Base-by-base conservation (phyloP, 441 rosid species). In the Hura crepitans region DNA sequence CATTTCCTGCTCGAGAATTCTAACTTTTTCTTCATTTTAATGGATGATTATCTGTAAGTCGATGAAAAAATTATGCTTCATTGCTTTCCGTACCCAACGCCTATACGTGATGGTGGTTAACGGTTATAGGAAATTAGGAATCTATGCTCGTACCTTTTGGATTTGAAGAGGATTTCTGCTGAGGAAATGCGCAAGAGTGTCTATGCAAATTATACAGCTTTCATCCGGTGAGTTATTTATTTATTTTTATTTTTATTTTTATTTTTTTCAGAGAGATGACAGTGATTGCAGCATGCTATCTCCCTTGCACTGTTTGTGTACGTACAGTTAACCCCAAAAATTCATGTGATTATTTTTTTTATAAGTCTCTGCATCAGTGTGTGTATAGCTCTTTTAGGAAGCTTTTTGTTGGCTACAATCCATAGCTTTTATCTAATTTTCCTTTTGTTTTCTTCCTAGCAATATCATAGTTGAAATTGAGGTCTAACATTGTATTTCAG, bases 181-280 rank as follows among this genome's bases (percentile, higher is more conserved):
- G 99, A 96, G 75, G 99, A 93, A 85, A 93, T 96, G 99, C 87
- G 99, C 18, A 90, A 82, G 77, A 96, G 98, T 75, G 99, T 96
- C 9, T 96, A 91, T 78, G 99, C 99, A 62, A 96, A 96, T 77
- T 96, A 93, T 72, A 69, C 99, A 9, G 97, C 99, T 58, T 96
- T 96, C 75, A 96, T 96, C 53, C 89, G 97, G 99, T 96, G 37
- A 70, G 82, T 57, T 11, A 3, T 46, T 31, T 2, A 5, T 13
- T 9, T 63, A 6, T 5, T 23, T 20, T 14, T 28, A n/a, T n/a
- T n/a, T n/a, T n/a, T n/a, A n/a, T n/a, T n/a, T n/a, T n/a, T n/a
- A n/a, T 27, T 43, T 13, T 11, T 42, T 22, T 20, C 0, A 2
- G 13, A 8, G 33, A 6, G 14, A 28, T 47, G 42, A 35, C 23